Percentiles rank a stretch among this genome's conserved stretches.
Conservation (phyloP, 257 asterid genomes). For the Solanum chaucha region DNA sequence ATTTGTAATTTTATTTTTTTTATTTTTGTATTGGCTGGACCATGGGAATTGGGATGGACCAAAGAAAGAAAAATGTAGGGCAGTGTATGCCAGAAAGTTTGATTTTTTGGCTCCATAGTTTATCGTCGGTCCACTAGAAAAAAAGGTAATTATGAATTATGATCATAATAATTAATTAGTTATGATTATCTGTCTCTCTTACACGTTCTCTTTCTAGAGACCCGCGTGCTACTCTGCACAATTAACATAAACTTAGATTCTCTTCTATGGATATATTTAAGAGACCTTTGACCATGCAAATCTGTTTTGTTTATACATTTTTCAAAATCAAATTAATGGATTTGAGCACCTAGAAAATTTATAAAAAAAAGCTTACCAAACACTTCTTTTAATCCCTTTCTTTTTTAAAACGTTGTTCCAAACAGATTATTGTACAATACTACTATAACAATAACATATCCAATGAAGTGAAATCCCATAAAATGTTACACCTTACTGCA, state of each 20-base stretch:
- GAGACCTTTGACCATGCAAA: neutral
- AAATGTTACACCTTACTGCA: no score
- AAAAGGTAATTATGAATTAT: neutral
- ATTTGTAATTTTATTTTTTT: neutral
- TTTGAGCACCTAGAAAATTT: neutral
- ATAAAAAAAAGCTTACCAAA: neutral
- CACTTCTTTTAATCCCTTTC: neutral
- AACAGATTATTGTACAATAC: neutral
- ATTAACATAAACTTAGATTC: neutral
- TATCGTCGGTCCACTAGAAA: neutral
- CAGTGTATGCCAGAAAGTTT: neutral
- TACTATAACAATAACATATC: no score
- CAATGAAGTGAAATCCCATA: no score
- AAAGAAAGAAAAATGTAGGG: neutral
- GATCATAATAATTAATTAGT: neutral
- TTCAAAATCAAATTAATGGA: neutral
- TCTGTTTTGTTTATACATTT: neutral
- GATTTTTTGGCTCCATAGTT: neutral
- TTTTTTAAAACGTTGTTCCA: neutral
- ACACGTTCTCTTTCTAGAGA: neutral
- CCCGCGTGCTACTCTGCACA: conserved; percentile 2
- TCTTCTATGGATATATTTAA: neutral
- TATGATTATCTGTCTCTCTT: neutral
- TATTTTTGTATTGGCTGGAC: neutral
- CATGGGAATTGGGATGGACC: neutral